A percentile compares a stretch with the other conserved stretches of the same genome.
These are phyloP conservation scores for Phoma sp. DNA, from an alignment of 2,329 filamentous ascomycete species.

Conservation along the genomic window DNA sequence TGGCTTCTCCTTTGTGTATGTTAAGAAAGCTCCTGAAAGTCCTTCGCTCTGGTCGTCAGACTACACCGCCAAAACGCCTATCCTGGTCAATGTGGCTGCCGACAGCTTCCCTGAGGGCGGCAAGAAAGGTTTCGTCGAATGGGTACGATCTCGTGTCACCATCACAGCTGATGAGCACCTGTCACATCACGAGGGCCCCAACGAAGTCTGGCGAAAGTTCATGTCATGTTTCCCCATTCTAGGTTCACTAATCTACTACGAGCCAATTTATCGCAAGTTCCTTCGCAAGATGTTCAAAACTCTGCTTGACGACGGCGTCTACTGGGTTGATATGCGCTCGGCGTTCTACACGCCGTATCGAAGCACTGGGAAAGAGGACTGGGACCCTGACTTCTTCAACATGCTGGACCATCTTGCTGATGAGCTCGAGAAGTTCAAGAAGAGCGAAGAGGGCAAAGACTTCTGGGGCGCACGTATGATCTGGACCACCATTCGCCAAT, in stretches of 20 bases:
- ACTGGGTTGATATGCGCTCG: conserved; percentile 81
- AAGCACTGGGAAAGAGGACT: conserved; percentile 65
- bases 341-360: conserved; percentile 76
- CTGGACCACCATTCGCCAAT: conserved; percentile 75
- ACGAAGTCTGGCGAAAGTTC: conserved; percentile 87
- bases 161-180: conserved; percentile 75
- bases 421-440: conserved; percentile 77
- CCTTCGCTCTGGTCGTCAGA: conserved; percentile 68
- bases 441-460: conserved; percentile 68
- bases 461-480: conserved; percentile 90
- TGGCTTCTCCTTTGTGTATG: conserved; percentile 63
- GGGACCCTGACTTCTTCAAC: conserved; percentile 70
- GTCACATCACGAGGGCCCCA: conserved; percentile 80
- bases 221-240: conserved; percentile 74
- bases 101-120: conserved; percentile 77
- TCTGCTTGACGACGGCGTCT: conserved; percentile 80
- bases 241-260: conserved; percentile 80
- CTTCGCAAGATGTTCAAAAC: conserved; percentile 72
- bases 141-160: conserved; percentile 75
- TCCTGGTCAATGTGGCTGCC: conserved; percentile 68
- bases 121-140: conserved; percentile 72
- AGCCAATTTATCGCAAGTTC: conserved; percentile 83
- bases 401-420: conserved; percentile 78
- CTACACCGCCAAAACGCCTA: conserved; percentile 65
- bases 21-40: conserved; percentile 48